Conservation (phyloP, 768 basidiomycete species). For the Phaffia tasmanica region DNA sequence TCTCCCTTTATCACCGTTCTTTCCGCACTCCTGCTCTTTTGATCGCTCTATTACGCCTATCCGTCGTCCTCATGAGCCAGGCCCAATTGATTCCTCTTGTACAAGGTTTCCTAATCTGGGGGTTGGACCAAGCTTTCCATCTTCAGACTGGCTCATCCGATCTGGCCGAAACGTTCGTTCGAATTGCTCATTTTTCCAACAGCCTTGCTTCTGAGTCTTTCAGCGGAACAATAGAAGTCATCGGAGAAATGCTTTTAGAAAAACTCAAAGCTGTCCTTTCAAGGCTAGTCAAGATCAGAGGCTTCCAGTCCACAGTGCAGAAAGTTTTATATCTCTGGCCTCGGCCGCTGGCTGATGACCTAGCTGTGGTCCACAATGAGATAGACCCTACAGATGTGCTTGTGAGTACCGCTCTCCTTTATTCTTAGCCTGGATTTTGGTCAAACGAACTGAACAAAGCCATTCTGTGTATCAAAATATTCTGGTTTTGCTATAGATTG, state of each 20-base stretch:
- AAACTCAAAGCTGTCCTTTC: conserved; percentile 56
- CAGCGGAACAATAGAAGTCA: conserved; percentile 33
- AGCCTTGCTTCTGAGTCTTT: not conserved
- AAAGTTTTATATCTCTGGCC: conserved; percentile 60
- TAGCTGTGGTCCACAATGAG: conserved; percentile 43
- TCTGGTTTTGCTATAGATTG: conserved; percentile 30
- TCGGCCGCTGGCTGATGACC: conserved; percentile 46
- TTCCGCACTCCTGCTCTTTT: conserved; percentile 54
- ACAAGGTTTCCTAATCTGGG: conserved; percentile 71
- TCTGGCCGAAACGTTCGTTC: conserved; percentile 10
- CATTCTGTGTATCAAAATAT: conserved; percentile 59
- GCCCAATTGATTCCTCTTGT: conserved; percentile 56
- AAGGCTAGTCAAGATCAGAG: conserved; percentile 36
- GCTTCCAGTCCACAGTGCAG: conserved; percentile 30
- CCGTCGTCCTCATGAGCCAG: conserved; percentile 55
- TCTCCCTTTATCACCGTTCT: conserved; percentile 50
- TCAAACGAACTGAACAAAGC: too few species aligned
- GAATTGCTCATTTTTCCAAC: conserved; percentile 16
- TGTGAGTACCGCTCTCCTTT: conserved; percentile 48
- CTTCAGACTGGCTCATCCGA: not conserved
- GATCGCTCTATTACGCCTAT: conserved; percentile 56
- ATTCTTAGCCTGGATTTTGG: too few species aligned
- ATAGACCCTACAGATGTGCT: conserved; percentile 42
- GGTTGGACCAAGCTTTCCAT: conserved; percentile 41
- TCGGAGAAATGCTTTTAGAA: conserved; percentile 46